Evolutionary conservation across 2,329 filamentous ascomycete genomes (phyloP), one percentile per base, ranked within the genome.

Genomic region (Talaromyces pinophilus): DNA sequence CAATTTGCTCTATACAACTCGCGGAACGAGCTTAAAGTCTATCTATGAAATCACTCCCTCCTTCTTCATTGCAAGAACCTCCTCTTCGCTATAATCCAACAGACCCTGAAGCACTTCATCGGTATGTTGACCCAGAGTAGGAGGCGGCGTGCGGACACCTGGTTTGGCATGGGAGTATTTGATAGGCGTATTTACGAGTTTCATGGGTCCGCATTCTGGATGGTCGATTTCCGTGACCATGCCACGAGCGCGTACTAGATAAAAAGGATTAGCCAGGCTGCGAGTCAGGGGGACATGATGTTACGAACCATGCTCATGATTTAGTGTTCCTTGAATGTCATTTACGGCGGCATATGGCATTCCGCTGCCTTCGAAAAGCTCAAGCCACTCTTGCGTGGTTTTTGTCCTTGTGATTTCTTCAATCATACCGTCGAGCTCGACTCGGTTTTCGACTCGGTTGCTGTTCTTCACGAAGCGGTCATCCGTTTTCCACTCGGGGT

Each of bases 341-440:
- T 98, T 99, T 71, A 99, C 91, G 0, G 94, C 92, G 0, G 94
- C 91, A 74, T 95, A 99, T 0, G 95, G 95, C 89, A 99, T 89
- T 5, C 95, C 95, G 67, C 87, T 91, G n/a, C 92, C 93, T 73
- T 97, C 92, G 54, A 97, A 89, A 0, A 93, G 82, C 1, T 90
- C 86, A 3, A 98, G 83, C 94, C 95, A 98, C 75, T 97, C 89
- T 70, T 89, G 82, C 0, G 95, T 99, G 3, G 92, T 96, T 81
- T 89, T 92, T 63, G 88, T 87, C 63, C 81, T 81, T 0, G 92
- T 96, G 55, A 92, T 84, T 1, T 82, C 82, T 75, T 97, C 93
- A 66, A 99, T 97, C 72, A 90, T 80, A 0, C 82, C 81, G 74
- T 98, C 94, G 25, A 99, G 84, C 62, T 89, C 86, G 28, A 84